Conservation (phyloP, 768 basidiomycete genomes). For the Leccinum rimulosum region DNA sequence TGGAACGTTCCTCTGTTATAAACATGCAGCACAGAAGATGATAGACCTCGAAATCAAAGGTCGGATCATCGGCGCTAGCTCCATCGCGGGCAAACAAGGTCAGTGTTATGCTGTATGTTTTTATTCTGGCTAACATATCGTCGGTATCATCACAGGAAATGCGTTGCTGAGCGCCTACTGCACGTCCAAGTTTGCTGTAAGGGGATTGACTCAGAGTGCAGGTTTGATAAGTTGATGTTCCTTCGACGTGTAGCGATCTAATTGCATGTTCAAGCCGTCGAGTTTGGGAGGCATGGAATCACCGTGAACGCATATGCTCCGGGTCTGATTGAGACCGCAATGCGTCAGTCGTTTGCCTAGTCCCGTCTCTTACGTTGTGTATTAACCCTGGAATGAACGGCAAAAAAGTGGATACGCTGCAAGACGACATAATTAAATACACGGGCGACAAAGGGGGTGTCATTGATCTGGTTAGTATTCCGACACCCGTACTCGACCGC, state of each 20-base stretch:
- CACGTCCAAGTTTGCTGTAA: conserved; percentile 42
- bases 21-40: conserved; percentile 44
- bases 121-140: neutral
- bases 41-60: conserved; percentile 42
- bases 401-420: conserved; percentile 11
- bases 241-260: neutral
- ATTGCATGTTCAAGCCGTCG: conserved; percentile 25
- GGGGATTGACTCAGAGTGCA: conserved; percentile 40
- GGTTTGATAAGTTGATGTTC: conserved; percentile 6
- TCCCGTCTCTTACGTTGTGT: neutral
- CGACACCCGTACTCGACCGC: neutral
- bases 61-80: conserved; percentile 40
- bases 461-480: conserved; percentile 18
- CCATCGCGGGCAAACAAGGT: conserved; percentile 36
- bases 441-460: conserved; percentile 16
- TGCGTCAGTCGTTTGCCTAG: conserved; percentile 22
- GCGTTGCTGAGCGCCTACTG: conserved; percentile 31
- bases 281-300: conserved; percentile 31
- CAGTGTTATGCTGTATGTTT: neutral
- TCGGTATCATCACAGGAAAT: conserved; percentile 25
- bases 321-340: conserved; percentile 27
- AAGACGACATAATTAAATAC: conserved; percentile 8
- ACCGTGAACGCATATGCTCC: conserved; percentile 37
- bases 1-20: conserved; percentile 41
- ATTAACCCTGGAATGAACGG: neutral